Evolutionary conservation across 2,329 filamentous ascomycete genomes (phyloP), one percentile per base, ranked within the genome.

Genomic region (Coleophoma crateriformis): DNA sequence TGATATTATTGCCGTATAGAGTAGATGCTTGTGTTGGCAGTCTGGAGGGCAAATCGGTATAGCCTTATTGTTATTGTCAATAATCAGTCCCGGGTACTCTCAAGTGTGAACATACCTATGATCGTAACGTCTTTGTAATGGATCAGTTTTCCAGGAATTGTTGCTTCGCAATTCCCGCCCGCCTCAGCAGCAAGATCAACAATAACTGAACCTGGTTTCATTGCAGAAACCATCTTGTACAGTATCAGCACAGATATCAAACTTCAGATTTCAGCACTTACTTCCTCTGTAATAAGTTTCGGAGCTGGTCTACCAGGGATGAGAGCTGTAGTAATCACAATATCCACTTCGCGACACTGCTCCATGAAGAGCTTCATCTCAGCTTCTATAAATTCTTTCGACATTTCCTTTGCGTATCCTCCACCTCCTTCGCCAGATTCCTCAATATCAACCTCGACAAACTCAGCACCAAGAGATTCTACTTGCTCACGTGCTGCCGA

Each of bases 361-460:
- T 94, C 87, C 64, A 88, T 83, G 69, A 96, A 96, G 0, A 96
- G 76, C 66, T 88, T 91, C 89, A 95, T 95, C 67, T 96, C 89
- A 6, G 90, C 90, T 53, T 90, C 88, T 65, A 94, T 90, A 62
- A 95, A 96, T 58, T 92, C 90, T 62, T 92, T 90, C 48, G 88
- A 94, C 90, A 95, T 95, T 63, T 91, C 88, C 63, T 95, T 95
- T 47, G 88, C 89, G 62, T 96, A 96, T 14, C 90, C 90, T 27
- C 90, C 90, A 8, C 87, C 83, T 2, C 89, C 90, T 12, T 86
- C 83, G 2, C 90, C 90, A 52, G 94, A 89, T 68, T 96, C 90
- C 57, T 92, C 67, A 19, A 95, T 75, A 13, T 89, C 85, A 19
- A 95, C 90, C 67, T 95, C 88, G 58, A 95, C 81, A 61, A 95